Evolutionary conservation across 768 basidiomycete species (phyloP).

Genomic region (Macrocybe gigantea): DNA sequence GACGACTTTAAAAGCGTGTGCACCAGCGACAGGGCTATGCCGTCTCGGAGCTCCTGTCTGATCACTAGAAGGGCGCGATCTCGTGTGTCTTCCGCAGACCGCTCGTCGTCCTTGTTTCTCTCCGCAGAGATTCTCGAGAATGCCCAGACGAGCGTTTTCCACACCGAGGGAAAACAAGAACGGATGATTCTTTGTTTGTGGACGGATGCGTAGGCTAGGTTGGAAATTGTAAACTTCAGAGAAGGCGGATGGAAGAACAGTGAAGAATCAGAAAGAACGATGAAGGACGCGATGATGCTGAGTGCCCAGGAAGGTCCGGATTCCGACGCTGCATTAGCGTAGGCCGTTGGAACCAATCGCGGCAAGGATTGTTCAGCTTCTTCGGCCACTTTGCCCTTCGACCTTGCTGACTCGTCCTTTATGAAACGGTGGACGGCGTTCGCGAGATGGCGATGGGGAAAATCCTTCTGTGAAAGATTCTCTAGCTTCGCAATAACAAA

Average conservation of each 20-base stretch:
- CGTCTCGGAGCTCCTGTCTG: slow-evolving; percentile 38
- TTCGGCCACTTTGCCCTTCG: not conserved
- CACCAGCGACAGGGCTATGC: slow-evolving; percentile 37
- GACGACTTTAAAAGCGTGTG: slow-evolving; percentile 27
- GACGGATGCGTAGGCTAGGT: slow-evolving; percentile 23
- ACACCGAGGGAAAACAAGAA: slow-evolving; percentile 37
- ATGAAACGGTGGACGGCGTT: slow-evolving; percentile 21
- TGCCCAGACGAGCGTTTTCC: slow-evolving; percentile 54
- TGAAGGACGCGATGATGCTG: slow-evolving; percentile 37
- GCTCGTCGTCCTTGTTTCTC: slow-evolving; percentile 11
- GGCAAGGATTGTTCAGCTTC: slow-evolving; percentile 14
- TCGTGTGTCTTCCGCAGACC: slow-evolving; percentile 12
- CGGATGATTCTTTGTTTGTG: slow-evolving; percentile 30
- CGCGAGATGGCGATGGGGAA: slow-evolving; percentile 19
- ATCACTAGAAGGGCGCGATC: slow-evolving; percentile 36
- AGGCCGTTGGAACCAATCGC: slow-evolving; percentile 19
- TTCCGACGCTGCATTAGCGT: slow-evolving; percentile 5
- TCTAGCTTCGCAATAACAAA: slow-evolving; percentile 39
- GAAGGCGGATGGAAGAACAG: slow-evolving; percentile 34
- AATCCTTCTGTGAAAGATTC: slow-evolving; percentile 8
- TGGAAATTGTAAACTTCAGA: slow-evolving; percentile 31
- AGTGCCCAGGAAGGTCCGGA: slow-evolving; percentile 34
- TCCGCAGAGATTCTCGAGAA: slow-evolving; percentile 33
- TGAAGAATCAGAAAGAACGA: slow-evolving; percentile 37
- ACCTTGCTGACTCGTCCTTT: slow-evolving; percentile 11